Conservation (phyloP, 73 alveolate genomes). For the Paramecium biaurelia region DNA sequence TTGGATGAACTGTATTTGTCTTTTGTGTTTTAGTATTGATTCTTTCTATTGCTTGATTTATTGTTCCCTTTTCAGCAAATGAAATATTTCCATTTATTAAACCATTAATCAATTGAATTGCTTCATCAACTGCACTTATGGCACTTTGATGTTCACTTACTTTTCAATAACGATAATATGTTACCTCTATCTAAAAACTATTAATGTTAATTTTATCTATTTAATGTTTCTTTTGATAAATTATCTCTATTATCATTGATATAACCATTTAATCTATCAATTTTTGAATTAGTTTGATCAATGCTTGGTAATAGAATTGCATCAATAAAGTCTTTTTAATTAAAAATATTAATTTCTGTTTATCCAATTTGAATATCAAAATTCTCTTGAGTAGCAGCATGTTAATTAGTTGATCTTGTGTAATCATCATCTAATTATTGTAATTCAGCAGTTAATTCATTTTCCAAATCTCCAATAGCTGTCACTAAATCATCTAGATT, state of each 20-base stretch:
- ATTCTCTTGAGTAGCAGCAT: background rate
- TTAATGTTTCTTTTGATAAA: background rate
- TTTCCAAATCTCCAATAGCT: slow-evolving; percentile 1
- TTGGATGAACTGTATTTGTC: background rate
- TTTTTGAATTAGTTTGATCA: background rate
- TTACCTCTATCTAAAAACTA: slow-evolving; percentile 35
- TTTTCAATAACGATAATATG: background rate
- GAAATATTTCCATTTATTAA: slow-evolving; percentile 38
- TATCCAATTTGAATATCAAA: background rate
- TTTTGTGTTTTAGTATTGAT: background rate
- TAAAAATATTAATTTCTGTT: slow-evolving; percentile 8
- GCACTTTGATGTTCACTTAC: slow-evolving; percentile 48
- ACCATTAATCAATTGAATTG: background rate
- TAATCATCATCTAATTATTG: slow-evolving; percentile 34
- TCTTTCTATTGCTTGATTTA: background rate
- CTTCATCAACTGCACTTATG: slow-evolving; percentile 37
- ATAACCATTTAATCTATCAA: slow-evolving; percentile 7
- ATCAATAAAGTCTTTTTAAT: slow-evolving; percentile 35
- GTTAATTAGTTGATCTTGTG: slow-evolving; percentile 33
- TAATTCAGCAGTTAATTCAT: slow-evolving; percentile 22
- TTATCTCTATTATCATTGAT: slow-evolving; percentile 31
- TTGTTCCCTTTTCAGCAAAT: slow-evolving; percentile 15
- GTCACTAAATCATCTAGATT: background rate
- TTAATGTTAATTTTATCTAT: slow-evolving; percentile 37
- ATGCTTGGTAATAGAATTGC: slow-evolving; percentile 12